Percentiles rank a stretch among this genome's conserved stretches.
Evolutionary conservation across 2,329 filamentous ascomycete species (phyloP).

Genomic region (Colletotrichum lindemuthianum): DNA sequence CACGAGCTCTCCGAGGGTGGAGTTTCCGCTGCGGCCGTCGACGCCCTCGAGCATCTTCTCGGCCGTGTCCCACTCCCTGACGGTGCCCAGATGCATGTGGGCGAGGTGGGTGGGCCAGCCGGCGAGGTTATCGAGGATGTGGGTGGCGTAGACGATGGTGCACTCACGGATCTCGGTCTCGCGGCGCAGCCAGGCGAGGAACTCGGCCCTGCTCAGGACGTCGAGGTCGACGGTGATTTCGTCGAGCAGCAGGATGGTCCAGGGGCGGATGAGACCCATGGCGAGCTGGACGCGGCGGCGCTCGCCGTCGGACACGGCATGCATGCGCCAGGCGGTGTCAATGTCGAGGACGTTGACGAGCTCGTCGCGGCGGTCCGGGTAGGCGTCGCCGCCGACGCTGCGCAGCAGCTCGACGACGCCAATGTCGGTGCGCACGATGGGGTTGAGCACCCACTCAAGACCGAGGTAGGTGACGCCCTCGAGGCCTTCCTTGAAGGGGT

Average conservation of each 20-base stretch:
- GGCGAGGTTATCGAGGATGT: slow-evolving; percentile 94
- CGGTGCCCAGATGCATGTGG: slow-evolving; percentile 90
- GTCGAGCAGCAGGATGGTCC: slow-evolving; percentile 90
- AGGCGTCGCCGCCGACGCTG: slow-evolving; percentile 87
- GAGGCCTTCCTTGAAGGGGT: slow-evolving; percentile 90
- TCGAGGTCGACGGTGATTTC: slow-evolving; percentile 98
- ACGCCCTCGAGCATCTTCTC: slow-evolving; percentile 72
- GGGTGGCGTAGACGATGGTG: slow-evolving; percentile 96
- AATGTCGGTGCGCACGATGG: slow-evolving; percentile 94
- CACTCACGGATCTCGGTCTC: slow-evolving; percentile 87
- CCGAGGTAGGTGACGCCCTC: slow-evolving; percentile 98
- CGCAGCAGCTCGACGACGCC: slow-evolving; percentile 86
- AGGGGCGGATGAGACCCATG: slow-evolving; percentile 93
- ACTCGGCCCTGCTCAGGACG: slow-evolving; percentile 83
- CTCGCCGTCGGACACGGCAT: slow-evolving; percentile 94
- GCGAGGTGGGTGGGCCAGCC: slow-evolving; percentile 96
- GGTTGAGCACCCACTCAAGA: slow-evolving; percentile 97
- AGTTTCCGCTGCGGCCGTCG: slow-evolving; percentile 71
- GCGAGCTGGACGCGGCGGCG: slow-evolving; percentile 90
- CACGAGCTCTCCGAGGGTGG: slow-evolving; percentile 85
- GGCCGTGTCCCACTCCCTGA: slow-evolving; percentile 86
- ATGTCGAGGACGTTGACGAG: slow-evolving; percentile 90
- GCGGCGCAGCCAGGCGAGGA: slow-evolving; percentile 83
- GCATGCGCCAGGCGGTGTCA: slow-evolving; percentile 92
- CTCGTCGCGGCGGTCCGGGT: slow-evolving; percentile 84